These are phyloP conservation scores for Phaeotremella fagi DNA, from an alignment of 768 basidiomycete genomes.

Conservation along the genomic window DNA sequence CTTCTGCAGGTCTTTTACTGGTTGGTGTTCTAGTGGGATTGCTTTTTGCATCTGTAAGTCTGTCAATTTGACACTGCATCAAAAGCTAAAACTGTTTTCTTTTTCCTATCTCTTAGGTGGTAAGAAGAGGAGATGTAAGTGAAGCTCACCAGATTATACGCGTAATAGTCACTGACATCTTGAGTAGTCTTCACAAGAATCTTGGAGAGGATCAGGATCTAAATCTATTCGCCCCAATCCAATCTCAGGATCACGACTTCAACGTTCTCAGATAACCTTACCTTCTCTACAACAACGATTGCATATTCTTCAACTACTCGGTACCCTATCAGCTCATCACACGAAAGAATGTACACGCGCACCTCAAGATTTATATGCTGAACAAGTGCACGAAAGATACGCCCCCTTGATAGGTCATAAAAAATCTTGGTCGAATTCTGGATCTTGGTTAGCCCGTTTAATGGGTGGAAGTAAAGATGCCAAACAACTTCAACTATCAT, in stretches of 20 bases:
- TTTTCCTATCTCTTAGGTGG: slow-evolving; percentile 16
- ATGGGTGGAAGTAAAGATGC: slow-evolving; percentile 28
- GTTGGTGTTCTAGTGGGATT: slow-evolving; percentile 45
- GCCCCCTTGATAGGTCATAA: slow-evolving; percentile 73
- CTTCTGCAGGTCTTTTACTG: slow-evolving; percentile 41
- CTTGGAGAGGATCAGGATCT: slow-evolving; percentile 32
- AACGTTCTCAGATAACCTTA: slow-evolving; percentile 49
- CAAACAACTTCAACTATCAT: slow-evolving; percentile 16
- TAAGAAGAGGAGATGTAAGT: slow-evolving; percentile 38
- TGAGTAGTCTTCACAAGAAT: slow-evolving; percentile 18
- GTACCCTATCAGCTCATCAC: slow-evolving; percentile 81
- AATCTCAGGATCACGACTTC: slow-evolving; percentile 30
- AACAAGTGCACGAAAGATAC: slow-evolving; percentile 83
- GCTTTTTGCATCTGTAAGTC: slow-evolving; percentile 41
- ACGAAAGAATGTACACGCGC: slow-evolving; percentile 85
- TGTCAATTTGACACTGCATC: slow-evolving; percentile 2
- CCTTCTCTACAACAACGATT: slow-evolving; percentile 79
- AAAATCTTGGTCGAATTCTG: slow-evolving; percentile 48
- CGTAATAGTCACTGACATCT: not conserved
- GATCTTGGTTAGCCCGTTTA: slow-evolving; percentile 30
- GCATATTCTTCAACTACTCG: slow-evolving; percentile 79
- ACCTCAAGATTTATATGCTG: slow-evolving; percentile 75
- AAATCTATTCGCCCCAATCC: slow-evolving; percentile 32
- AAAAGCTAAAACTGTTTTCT: not conserved
- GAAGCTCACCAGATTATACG: too few relatives aligned